Evolutionary conservation across 495 filamentous ascomycete species (phyloP).

Genomic region (Aspergillus baeticus): DNA sequence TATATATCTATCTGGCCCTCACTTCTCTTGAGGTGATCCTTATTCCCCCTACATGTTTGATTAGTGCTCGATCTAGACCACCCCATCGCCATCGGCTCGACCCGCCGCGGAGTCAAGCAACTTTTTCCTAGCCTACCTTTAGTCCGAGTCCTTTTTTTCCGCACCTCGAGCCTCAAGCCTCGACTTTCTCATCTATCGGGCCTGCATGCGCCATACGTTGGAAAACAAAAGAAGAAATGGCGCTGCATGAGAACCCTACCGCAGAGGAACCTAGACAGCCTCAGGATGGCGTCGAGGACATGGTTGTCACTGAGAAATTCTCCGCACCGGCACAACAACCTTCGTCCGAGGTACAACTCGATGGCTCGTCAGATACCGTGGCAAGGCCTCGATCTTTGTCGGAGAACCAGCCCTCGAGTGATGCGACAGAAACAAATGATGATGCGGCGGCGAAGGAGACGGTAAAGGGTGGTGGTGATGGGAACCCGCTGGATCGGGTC

Average conservation of each 20-base stretch:
- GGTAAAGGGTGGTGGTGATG: slow-evolving; percentile 6
- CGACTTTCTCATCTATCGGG: background rate
- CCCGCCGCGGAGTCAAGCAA: background rate
- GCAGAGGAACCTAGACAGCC: slow-evolving; percentile 3
- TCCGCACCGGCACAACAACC: slow-evolving; percentile 4
- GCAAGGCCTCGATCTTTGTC: background rate
- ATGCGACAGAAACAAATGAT: background rate
- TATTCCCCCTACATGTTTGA: background rate
- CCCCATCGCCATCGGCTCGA: slow-evolving; percentile 3
- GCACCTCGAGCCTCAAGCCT: background rate
- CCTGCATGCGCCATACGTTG: background rate
- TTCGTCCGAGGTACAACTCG: slow-evolving; percentile 4
- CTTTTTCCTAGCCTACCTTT: background rate
- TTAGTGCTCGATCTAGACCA: background rate
- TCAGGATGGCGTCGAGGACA: background rate
- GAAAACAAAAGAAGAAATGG: slow-evolving; percentile 12
- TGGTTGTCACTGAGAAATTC: slow-evolving; percentile 8
- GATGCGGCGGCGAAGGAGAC: slow-evolving; percentile 24
- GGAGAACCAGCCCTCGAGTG: background rate
- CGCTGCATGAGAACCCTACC: background rate
- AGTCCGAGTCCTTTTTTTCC: slow-evolving; percentile 4
- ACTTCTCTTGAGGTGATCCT: background rate
- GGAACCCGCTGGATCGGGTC: slow-evolving; percentile 31
- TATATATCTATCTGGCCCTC: too few relatives aligned
- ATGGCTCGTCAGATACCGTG: slow-evolving; percentile 4